phyloP scores from a whole-genome alignment of 2,329 filamentous ascomycete species.

The Acrocalymma vagum region DNA sequence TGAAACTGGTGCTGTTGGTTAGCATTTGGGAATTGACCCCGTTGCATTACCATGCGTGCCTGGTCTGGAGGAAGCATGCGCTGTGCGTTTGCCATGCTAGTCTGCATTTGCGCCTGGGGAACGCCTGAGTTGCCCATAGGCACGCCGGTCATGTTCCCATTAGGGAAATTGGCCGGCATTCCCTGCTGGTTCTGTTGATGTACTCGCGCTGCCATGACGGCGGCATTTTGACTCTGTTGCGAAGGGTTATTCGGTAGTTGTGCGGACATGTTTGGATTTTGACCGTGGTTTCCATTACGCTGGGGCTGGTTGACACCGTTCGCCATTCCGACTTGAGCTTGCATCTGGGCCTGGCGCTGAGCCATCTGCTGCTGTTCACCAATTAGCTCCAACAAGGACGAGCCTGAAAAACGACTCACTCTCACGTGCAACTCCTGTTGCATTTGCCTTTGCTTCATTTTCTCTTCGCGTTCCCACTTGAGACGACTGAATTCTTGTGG shows the following conservation, averaged over 20 bases:
- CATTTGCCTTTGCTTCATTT: slow-evolving; percentile 63
- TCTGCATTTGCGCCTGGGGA: slow-evolving; percentile 75
- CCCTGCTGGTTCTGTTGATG: slow-evolving; percentile 52
- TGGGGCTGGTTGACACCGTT: slow-evolving; percentile 51
- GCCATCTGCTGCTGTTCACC: slow-evolving; percentile 42
- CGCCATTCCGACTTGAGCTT: slow-evolving; percentile 47
- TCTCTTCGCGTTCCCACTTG: slow-evolving; percentile 85
- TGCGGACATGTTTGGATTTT: slow-evolving; percentile 34
- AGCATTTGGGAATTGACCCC: slow-evolving; percentile 38
- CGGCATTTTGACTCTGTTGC: slow-evolving; percentile 38
- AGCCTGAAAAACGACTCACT: slow-evolving; percentile 43
- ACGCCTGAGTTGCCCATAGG: slow-evolving; percentile 66
- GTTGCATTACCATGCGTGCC: slow-evolving; percentile 49
- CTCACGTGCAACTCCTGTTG: slow-evolving; percentile 62
- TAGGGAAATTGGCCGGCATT: slow-evolving; percentile 58
- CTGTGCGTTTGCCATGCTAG: slow-evolving; percentile 63
- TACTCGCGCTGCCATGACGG: slow-evolving; percentile 42
- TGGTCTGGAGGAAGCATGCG: slow-evolving; percentile 61
- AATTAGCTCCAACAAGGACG: slow-evolving; percentile 16
- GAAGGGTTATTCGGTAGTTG: slow-evolving; percentile 39
- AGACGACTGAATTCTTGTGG: slow-evolving; percentile 91
- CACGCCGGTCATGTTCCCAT: slow-evolving; percentile 59
- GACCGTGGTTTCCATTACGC: slow-evolving; percentile 51
- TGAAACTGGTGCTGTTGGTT: slow-evolving; percentile 47
- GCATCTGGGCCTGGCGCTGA: slow-evolving; percentile 47